A percentile compares a stretch with the other conserved stretches of the same genome.
phyloP scores from a whole-genome alignment of 306 rosid genomes.

The Cercis canadensis region DNA sequence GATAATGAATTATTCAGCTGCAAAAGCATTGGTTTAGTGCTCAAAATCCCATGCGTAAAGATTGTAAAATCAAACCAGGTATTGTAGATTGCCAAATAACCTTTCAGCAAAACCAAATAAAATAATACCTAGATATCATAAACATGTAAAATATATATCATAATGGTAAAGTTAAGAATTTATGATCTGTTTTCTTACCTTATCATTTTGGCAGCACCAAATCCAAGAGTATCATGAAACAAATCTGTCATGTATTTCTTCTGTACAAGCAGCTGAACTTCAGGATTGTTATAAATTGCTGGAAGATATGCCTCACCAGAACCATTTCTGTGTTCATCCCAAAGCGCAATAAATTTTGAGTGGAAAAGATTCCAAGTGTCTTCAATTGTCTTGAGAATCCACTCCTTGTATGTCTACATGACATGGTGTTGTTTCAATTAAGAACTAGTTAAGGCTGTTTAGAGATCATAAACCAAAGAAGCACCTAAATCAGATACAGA shows the following conservation, averaged over 20 bases:
- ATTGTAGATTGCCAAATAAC: no score
- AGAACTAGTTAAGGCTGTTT: neutral
- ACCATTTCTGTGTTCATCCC: conserved; percentile 59
- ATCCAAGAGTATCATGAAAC: conserved; percentile 59
- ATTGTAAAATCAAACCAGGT: no score
- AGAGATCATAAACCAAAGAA: no score
- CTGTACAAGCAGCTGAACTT: conserved; percentile 45
- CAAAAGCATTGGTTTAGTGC: no score
- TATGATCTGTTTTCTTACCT: conserved; percentile 39
- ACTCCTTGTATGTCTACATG: conserved; percentile 53
- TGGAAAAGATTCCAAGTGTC: conserved; percentile 57
- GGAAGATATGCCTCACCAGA: conserved; percentile 65
- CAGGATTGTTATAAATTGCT: conserved; percentile 53
- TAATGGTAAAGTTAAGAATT: neutral
- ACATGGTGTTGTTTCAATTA: neutral
- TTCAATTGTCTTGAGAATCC: conserved; percentile 56
- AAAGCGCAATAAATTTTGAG: conserved; percentile 48
- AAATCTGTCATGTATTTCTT: conserved; percentile 43
- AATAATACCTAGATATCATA: no score
- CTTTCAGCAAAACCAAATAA: no score
- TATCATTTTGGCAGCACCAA: conserved; percentile 69
- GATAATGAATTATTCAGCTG: no score
- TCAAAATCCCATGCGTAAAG: no score
- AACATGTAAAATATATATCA: no score
- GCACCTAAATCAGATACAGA: neutral